phyloP scores from a whole-genome alignment of 1,284 basidiomycete genomes.

The Heterobasidion parviporum region DNA sequence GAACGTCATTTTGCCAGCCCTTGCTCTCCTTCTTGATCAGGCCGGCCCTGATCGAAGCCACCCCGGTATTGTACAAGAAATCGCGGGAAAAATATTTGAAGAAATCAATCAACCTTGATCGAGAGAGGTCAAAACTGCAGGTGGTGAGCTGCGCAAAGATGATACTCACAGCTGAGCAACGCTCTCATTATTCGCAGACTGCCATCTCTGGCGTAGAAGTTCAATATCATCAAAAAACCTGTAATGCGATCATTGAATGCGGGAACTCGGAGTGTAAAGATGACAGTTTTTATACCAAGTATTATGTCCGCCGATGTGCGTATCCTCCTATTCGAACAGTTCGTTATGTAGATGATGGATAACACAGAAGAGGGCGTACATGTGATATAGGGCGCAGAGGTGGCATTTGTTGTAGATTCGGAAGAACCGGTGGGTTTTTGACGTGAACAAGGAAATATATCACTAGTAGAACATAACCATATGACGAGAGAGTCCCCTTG shows the following conservation, averaged over 20 bases:
- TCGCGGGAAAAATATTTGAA: slow-evolving; percentile 95
- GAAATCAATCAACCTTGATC: slow-evolving; percentile 83
- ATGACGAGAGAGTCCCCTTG: slow-evolving; percentile 92
- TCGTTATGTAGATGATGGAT: slow-evolving; percentile 8
- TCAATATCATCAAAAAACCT: slow-evolving; percentile 99
- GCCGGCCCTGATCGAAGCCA: slow-evolving; percentile 87
- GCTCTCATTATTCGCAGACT: slow-evolving; percentile 86
- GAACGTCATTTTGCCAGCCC: slow-evolving; percentile 89
- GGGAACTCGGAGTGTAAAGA: background rate
- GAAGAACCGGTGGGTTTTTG: slow-evolving; percentile 90
- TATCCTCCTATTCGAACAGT: slow-evolving; percentile 59
- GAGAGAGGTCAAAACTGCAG: background rate
- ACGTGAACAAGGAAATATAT: slow-evolving; percentile 97
- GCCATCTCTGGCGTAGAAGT: slow-evolving; percentile 84
- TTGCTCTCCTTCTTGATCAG: slow-evolving; percentile 85
- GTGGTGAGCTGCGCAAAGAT: background rate
- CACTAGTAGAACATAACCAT: slow-evolving; percentile 96
- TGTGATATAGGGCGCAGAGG: slow-evolving; percentile 75
- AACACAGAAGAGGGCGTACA: slow-evolving; percentile 24
- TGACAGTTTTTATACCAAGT: slow-evolving; percentile 49
- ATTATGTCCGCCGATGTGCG: slow-evolving; percentile 77
- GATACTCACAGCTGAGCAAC: slow-evolving; percentile 82
- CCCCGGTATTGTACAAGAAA: slow-evolving; percentile 87
- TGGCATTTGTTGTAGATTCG: slow-evolving; percentile 86
- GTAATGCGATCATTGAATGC: background rate